A percentile compares a stretch with the other conserved stretches of the same genome.
phyloP scores from a whole-genome alignment of 2,329 filamentous ascomycete species.

The Cucurbitaria berberidis region DNA sequence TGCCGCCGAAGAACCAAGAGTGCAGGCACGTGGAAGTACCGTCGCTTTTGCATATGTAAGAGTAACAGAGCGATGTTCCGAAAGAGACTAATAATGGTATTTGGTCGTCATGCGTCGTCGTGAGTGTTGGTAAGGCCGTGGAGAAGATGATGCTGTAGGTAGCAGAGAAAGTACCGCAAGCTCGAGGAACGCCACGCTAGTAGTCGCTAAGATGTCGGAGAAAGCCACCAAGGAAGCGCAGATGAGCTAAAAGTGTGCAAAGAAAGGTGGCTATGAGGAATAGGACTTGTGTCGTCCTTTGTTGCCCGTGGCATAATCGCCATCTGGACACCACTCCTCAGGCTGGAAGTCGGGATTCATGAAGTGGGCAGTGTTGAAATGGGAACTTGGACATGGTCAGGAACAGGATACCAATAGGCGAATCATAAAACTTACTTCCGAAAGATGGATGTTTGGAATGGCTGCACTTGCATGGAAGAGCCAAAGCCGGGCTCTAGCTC shows the following conservation, averaged over 20 bases:
- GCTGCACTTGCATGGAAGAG: conserved; percentile 46
- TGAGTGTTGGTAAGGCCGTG: conserved; percentile 35
- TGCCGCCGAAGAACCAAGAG: conserved; percentile 23
- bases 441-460: conserved; percentile 58
- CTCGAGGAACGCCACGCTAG: conserved; percentile 47
- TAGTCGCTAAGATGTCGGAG: conserved; percentile 46
- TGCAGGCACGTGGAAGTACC: conserved; percentile 20
- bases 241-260: conserved; percentile 20
- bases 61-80: conserved; percentile 34
- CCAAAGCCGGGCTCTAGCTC: conserved; percentile 53
- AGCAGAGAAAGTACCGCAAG: conserved; percentile 36
- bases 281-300: conserved; percentile 48
- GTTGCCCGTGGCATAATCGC: conserved; percentile 51
- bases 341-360: conserved; percentile 60
- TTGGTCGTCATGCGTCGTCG: conserved; percentile 41
- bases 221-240: conserved; percentile 33
- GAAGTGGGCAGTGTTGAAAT: conserved; percentile 60
- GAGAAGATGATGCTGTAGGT: conserved; percentile 38
- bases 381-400: conserved; percentile 50
- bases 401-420: neutral
- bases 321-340: conserved; percentile 58
- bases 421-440: conserved; percentile 50
- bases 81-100: conserved; percentile 46
- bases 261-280: conserved; percentile 34
- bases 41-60: conserved; percentile 41